phyloP scores from a whole-genome alignment of 768 basidiomycete genomes.

The Crassisporium funariophilum region DNA sequence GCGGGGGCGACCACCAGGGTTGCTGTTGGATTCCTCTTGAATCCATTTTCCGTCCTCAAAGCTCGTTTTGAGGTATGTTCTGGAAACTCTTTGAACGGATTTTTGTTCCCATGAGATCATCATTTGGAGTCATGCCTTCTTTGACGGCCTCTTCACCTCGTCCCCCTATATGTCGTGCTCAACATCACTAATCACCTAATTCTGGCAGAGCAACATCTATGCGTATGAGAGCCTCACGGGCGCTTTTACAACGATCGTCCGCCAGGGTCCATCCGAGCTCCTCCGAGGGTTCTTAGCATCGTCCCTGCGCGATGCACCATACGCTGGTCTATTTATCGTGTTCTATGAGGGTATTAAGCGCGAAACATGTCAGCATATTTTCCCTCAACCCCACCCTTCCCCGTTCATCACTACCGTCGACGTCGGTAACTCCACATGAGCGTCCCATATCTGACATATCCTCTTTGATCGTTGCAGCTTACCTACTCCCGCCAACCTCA shows the following conservation, averaged over 20 bases:
- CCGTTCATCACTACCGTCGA: too few relatives aligned
- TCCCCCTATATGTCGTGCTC: neutral
- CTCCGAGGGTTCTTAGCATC: constrained; percentile 87
- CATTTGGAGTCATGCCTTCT: too few relatives aligned
- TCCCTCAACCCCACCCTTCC: constrained; percentile 8
- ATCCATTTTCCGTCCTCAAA: constrained; percentile 91
- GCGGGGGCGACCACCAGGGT: constrained; percentile 85
- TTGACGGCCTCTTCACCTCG: neutral
- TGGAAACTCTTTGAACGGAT: neutral
- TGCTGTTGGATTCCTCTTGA: constrained; percentile 79
- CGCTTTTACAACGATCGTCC: constrained; percentile 60
- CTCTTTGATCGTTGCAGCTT: constrained; percentile 28
- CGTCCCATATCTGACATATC: constrained; percentile 2
- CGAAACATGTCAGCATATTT: constrained; percentile 54
- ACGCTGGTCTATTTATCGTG: constrained; percentile 87
- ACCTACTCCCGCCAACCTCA: constrained; percentile 45
- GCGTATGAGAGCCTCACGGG: constrained; percentile 62
- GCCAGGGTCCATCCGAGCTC: constrained; percentile 77
- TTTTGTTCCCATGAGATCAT: neutral
- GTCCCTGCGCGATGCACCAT: constrained; percentile 91
- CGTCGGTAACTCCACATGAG: neutral
- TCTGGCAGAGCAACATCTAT: constrained; percentile 72
- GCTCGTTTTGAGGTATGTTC: constrained; percentile 84
- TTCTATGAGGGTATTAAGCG: constrained; percentile 87
- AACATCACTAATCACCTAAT: neutral